phyloP scores from a whole-genome alignment of 2,329 filamentous ascomycete species.

The Aspergillus sp. region DNA sequence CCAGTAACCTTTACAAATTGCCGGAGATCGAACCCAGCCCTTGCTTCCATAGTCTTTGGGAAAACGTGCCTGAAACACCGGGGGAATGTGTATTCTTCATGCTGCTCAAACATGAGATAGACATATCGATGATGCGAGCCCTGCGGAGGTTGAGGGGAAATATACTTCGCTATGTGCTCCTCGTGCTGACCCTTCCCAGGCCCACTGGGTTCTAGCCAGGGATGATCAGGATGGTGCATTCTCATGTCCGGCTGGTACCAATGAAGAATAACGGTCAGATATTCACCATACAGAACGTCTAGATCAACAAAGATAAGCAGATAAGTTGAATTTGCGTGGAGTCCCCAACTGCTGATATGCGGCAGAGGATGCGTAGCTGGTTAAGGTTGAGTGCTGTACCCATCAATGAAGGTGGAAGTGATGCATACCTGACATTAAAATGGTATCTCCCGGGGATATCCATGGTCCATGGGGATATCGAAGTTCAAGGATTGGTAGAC shows the following conservation, averaged over 20 bases:
- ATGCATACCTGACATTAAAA: conserved; percentile 11
- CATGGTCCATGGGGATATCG: conserved; percentile 19
- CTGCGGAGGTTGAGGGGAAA: conserved; percentile 29
- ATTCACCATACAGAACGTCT: conserved; percentile 20
- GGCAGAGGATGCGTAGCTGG: conserved; percentile 17
- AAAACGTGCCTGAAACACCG: conserved; percentile 31
- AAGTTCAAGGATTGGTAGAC: conserved; percentile 13
- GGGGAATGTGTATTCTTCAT: conserved; percentile 27
- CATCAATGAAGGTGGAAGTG: neutral
- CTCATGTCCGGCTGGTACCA: conserved; percentile 28
- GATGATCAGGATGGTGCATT: neutral
- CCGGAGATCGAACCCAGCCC: conserved; percentile 34
- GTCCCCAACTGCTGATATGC: conserved; percentile 16
- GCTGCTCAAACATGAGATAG: conserved; percentile 31
- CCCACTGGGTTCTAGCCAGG: neutral
- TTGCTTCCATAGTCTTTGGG: conserved; percentile 24
- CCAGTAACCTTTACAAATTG: conserved; percentile 35
- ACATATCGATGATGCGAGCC: conserved; percentile 32
- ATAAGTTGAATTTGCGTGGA: conserved; percentile 16
- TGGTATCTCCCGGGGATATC: conserved; percentile 20
- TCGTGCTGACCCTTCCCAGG: neutral
- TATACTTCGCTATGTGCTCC: conserved; percentile 22
- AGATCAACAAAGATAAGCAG: conserved; percentile 27
- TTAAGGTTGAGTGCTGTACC: neutral
- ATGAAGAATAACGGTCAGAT: conserved; percentile 24